Evolutionary conservation across 1,284 basidiomycete genomes (phyloP).

Genomic region (Puccinia polysora): DNA sequence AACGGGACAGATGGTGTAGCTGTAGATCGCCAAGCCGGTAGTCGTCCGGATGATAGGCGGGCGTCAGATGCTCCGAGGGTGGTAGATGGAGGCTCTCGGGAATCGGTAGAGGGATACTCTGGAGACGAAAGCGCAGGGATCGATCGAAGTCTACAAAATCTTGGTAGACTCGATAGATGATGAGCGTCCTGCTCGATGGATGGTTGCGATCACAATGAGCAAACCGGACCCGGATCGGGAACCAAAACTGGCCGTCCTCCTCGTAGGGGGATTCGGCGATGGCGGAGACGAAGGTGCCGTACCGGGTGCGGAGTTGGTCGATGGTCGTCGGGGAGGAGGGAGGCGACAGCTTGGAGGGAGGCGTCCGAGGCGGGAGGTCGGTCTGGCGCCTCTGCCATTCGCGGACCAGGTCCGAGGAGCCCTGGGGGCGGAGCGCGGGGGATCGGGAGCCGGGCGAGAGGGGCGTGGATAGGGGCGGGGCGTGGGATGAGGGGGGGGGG

Average conservation of each 20-base stretch:
- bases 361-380: not conserved
- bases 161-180: conserved; percentile 4
- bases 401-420: conserved; percentile 13
- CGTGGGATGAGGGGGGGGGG: too few species aligned
- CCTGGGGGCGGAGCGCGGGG: not conserved
- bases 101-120: not conserved
- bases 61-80: not conserved
- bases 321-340: not conserved
- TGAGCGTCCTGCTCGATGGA: not conserved
- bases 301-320: not conserved
- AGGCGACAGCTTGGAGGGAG: not conserved
- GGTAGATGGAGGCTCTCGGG: conserved; percentile 8
- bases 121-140: not conserved
- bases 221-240: not conserved
- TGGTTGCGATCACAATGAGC: not conserved
- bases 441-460: not conserved
- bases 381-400: conserved; percentile 19
- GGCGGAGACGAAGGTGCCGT: conserved; percentile 6
- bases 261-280: conserved; percentile 6
- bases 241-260: conserved; percentile 4
- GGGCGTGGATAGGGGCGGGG: not conserved
- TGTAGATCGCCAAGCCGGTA: conserved; percentile 5
- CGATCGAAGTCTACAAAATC: conserved; percentile 6
- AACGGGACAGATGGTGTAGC: not conserved
- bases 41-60: conserved; percentile 2